phyloP scores from a whole-genome alignment of 768 basidiomycete genomes.

The Xerocomellus chrysenteron region DNA sequence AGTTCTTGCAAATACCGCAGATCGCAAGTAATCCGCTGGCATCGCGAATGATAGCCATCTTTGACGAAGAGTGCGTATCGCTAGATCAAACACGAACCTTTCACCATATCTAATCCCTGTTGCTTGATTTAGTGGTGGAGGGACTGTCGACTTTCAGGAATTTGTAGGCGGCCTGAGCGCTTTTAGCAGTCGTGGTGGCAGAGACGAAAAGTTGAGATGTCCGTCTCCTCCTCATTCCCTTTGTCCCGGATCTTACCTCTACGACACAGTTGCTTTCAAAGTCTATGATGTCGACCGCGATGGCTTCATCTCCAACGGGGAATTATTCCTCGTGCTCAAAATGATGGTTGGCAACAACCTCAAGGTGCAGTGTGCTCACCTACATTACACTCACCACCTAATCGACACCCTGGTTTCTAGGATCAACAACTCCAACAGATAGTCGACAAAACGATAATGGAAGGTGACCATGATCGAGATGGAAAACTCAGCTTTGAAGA shows the following conservation, averaged over 20 bases:
- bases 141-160: conserved; percentile 98
- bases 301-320: conserved; percentile 96
- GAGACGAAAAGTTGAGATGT: conserved; percentile 97
- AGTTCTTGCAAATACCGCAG: conserved; percentile 98
- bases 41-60: conserved; percentile 98
- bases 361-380: conserved; percentile 55
- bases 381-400: background rate
- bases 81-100: conserved; percentile 1
- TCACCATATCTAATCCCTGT: background rate
- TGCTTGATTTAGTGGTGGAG: conserved; percentile 71
- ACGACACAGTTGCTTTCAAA: conserved; percentile 90
- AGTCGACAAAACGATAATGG: conserved; percentile 99
- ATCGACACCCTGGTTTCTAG: conserved; percentile 37
- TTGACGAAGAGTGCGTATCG: conserved; percentile 91
- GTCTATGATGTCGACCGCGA: conserved; percentile 99
- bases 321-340: conserved; percentile 96
- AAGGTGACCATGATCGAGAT: conserved; percentile 97
- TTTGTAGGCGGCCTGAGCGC: conserved; percentile 98
- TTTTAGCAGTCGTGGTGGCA: conserved; percentile 93
- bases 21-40: conserved; percentile 98
- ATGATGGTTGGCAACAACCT: conserved; percentile 99
- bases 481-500: conserved; percentile 97
- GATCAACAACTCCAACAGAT: conserved; percentile 99
- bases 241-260: background rate
- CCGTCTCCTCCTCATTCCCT: conserved; percentile 31